Evolutionary conservation across 305 asterid genomes (phyloP).

Genomic region (Andrographis paniculata): DNA sequence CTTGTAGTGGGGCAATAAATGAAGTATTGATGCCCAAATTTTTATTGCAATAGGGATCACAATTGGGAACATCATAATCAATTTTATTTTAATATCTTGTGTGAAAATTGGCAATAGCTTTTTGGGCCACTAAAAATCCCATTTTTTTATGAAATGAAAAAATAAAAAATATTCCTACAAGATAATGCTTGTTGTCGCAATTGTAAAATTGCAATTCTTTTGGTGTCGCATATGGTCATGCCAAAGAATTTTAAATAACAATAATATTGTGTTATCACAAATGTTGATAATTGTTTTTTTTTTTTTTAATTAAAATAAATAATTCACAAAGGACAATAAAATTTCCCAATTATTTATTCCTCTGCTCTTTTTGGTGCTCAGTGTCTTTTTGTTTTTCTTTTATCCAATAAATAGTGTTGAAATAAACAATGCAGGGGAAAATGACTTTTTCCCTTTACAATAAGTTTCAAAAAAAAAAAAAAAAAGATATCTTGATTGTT

Average conservation of each 20-base stretch:
- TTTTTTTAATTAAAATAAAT: too few relatives aligned
- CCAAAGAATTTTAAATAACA: not conserved
- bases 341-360: slow-evolving; percentile 15
- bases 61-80: too few relatives aligned
- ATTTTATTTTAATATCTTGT: too few relatives aligned
- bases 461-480: too few relatives aligned
- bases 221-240: not conserved
- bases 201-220: not conserved
- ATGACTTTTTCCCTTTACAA: slow-evolving; percentile 11
- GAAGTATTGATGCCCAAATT: too few relatives aligned
- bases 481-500: too few relatives aligned
- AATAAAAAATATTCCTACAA: not conserved
- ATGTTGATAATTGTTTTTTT: too few relatives aligned
- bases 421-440: slow-evolving; percentile 18
- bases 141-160: too few relatives aligned
- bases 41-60: too few relatives aligned
- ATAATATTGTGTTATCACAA: too few relatives aligned
- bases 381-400: slow-evolving; percentile 9
- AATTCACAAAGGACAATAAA: slow-evolving; percentile 8
- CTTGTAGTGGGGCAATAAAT: too few relatives aligned
- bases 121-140: not conserved
- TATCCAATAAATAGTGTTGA: slow-evolving; percentile 20
- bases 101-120: too few relatives aligned
- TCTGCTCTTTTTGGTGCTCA: slow-evolving; percentile 23
- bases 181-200: not conserved